Conservation (phyloP, 306 rosid genomes). For the Malus sieversii region DNA sequence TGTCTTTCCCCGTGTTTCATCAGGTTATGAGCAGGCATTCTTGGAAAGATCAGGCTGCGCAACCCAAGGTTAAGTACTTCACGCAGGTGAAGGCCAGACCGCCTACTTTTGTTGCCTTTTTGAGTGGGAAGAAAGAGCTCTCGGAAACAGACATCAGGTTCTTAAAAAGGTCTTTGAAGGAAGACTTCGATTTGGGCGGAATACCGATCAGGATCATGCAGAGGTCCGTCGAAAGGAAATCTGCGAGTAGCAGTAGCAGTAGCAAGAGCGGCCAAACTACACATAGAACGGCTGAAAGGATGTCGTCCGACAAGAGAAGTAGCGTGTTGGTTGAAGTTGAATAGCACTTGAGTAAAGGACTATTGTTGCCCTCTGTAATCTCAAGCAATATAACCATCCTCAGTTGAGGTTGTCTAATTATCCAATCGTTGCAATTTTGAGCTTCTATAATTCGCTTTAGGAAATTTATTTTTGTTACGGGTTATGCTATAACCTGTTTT, state of each 20-base stretch:
- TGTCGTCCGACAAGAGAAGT: slow-evolving; percentile 61
- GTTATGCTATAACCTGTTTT: neutral
- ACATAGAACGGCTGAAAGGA: slow-evolving; percentile 32
- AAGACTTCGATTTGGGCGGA: slow-evolving; percentile 94
- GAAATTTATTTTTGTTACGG: neutral
- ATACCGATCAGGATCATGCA: slow-evolving; percentile 86
- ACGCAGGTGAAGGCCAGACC: slow-evolving; percentile 97
- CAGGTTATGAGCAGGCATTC: slow-evolving; percentile 99
- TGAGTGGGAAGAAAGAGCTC: slow-evolving; percentile 69
- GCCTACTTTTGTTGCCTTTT: slow-evolving; percentile 82
- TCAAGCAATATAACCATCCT: neutral
- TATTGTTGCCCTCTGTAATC: neutral
- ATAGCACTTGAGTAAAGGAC: neutral
- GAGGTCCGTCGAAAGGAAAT: slow-evolving; percentile 45
- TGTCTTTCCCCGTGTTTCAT: neutral
- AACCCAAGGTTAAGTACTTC: slow-evolving; percentile 81
- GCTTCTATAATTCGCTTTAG: neutral
- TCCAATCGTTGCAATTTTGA: neutral
- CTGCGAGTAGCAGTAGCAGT: slow-evolving; percentile 17
- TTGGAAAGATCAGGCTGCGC: slow-evolving; percentile 93
- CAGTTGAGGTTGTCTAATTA: neutral
- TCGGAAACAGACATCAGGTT: slow-evolving; percentile 69
- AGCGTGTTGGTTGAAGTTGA: neutral
- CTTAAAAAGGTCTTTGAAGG: slow-evolving; percentile 81
- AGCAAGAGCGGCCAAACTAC: slow-evolving; percentile 32